Percentiles rank a stretch among this genome's conserved stretches.
These are phyloP conservation scores for Ganoderma sinense DNA, from an alignment of 1,284 basidiomycete genomes.

Conservation along the genomic window DNA sequence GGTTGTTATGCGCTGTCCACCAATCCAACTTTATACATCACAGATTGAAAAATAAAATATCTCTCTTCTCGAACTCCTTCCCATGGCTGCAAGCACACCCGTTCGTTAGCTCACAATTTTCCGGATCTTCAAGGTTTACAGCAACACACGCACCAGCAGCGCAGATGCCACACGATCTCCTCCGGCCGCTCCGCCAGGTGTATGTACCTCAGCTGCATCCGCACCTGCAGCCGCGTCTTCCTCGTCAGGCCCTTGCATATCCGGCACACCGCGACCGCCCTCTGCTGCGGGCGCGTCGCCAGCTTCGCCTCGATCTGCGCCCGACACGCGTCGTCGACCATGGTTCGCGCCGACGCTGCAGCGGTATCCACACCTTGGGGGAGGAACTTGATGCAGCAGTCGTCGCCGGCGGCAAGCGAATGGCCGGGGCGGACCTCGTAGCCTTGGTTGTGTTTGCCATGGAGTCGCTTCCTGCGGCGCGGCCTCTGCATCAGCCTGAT, in stretches of 20 bases:
- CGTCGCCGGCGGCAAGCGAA: background rate
- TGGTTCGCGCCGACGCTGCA: background rate
- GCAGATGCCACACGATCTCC: constrained; percentile 17
- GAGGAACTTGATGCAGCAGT: constrained; percentile 8
- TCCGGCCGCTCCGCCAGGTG: background rate
- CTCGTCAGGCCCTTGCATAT: constrained; percentile 10
- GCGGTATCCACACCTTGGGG: background rate
- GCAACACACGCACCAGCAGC: constrained; percentile 4
- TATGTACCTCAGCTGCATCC: background rate
- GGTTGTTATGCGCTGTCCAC: no score
- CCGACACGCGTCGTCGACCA: background rate
- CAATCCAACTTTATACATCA: no score
- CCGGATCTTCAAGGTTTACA: background rate
- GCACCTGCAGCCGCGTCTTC: background rate
- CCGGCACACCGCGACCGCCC: constrained; percentile 4
- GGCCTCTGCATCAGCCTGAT: background rate
- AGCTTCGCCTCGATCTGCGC: background rate
- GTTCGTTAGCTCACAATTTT: background rate
- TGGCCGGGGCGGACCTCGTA: background rate
- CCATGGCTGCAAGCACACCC: constrained; percentile 8
- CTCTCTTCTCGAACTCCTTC: constrained; percentile 20
- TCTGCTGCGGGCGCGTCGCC: background rate
- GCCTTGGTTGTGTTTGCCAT: background rate
- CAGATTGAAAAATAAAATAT: constrained; percentile 4
- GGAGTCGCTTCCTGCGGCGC: background rate